Conservation (phyloP, 169 alveolate genomes). For the Amoebophrya sp. region DNA sequence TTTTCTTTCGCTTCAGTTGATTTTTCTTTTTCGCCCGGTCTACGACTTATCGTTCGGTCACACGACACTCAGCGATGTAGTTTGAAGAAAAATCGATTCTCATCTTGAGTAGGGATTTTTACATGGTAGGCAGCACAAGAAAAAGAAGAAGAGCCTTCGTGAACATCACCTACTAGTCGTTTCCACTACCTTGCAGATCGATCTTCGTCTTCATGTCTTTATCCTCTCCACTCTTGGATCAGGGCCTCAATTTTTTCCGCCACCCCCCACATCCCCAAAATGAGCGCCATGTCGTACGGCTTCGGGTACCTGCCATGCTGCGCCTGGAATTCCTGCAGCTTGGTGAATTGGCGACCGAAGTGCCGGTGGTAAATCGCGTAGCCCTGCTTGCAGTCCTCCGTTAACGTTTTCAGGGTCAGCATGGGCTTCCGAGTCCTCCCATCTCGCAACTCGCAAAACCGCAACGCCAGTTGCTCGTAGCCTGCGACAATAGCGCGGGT, state of each 20-base stretch:
- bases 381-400: background rate
- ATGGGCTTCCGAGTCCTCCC: background rate
- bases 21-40: no score
- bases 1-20: no score
- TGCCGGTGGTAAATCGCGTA: background rate
- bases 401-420: background rate
- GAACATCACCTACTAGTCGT: no score
- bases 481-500: constrained; percentile 3
- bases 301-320: background rate
- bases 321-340: background rate
- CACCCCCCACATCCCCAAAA: background rate
- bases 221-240: background rate
- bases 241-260: background rate
- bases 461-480: background rate
- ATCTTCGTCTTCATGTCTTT: no score
- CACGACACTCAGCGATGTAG: no score
- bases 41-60: no score
- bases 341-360: background rate
- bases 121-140: no score
- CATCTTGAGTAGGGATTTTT: no score
- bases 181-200: no score
- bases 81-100: no score
- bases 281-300: background rate
- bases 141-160: no score
- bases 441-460: background rate